Evolutionary conservation across 257 asterid species (phyloP).

Genomic region (Jacaranda mimosifolia): DNA sequence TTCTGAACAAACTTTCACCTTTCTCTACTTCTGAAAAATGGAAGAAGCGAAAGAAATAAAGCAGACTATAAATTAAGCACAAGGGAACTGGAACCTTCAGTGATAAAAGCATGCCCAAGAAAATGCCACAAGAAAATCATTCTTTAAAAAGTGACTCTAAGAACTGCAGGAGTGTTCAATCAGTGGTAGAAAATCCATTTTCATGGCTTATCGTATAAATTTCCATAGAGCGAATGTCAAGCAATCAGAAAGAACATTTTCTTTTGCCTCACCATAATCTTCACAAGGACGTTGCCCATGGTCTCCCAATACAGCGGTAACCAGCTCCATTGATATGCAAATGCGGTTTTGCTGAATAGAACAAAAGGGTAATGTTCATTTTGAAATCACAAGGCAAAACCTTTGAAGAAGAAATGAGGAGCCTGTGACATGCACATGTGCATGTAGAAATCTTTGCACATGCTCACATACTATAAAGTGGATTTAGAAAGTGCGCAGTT

Average conservation of each 20-base stretch:
- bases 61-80: slow-evolving; percentile 5
- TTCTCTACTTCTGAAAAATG: slow-evolving; percentile 13
- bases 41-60: not conserved
- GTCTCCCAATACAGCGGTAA: slow-evolving; percentile 97
- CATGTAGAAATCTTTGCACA: slow-evolving; percentile 16
- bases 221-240: slow-evolving; percentile 19
- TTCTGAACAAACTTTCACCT: slow-evolving; percentile 6
- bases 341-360: slow-evolving; percentile 67
- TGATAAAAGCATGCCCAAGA: slow-evolving; percentile 9
- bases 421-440: slow-evolving; percentile 8
- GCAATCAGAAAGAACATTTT: slow-evolving; percentile 1
- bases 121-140: not conserved
- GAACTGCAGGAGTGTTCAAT: not conserved
- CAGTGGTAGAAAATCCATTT: slow-evolving; percentile 15
- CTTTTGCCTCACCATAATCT: slow-evolving; percentile 82
- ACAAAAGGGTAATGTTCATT: slow-evolving; percentile 25
- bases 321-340: slow-evolving; percentile 98
- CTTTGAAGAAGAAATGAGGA: not conserved
- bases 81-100: not conserved
- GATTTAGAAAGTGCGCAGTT: slow-evolving; percentile 17
- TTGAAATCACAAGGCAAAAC: slow-evolving; percentile 31
- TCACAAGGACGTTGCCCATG: slow-evolving; percentile 97
- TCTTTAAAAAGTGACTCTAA: not conserved
- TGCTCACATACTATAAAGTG: slow-evolving; percentile 17
- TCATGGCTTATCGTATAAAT: not conserved